Evolutionary conservation across 2,329 filamentous ascomycete species (phyloP), one percentile per base, ranked within the genome.

Genomic region (Aureobasidium leucospermi): DNA sequence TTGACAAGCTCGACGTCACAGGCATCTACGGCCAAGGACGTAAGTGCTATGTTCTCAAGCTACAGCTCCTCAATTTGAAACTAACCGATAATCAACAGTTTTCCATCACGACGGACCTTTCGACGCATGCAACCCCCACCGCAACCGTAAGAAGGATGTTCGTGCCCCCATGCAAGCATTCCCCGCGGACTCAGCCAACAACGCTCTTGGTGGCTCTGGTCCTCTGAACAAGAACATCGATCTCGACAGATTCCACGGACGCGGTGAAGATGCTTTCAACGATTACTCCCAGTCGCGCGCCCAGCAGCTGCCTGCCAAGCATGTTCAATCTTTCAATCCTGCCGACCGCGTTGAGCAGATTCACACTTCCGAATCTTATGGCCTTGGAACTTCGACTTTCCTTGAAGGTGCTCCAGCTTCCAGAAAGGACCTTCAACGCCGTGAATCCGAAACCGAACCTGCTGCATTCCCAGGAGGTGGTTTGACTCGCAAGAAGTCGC

Each of bases 91-190:
- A 38, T 34, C 23, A 39, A 49, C 68, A 96, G 91, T 96, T 66
- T 96, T 97, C 75, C 94, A 99, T 69, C 94, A 99, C 70, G 94
- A 97, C 69, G 94, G 94, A 0, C 94, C 94, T 4, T 99, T 96
- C 68, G 94, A 99, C 74, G 94, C 94, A 19, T 89, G 94, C 72
- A 96, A 96, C 73, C 91, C 94, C 4, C 89, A 96, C 72, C 89
- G 94, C 64, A 99, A 97, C 74, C 86, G 89, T 60, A 88, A 89
- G 69, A 89, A 86, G 67, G 86, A 87, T 68, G 85, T 86, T 62
- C 85, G 88, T 58, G 91, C 94, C 6, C 94, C 94, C 0, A 96
- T 99, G 90, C 87, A 96, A 71, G 94, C 94, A 1, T 99, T 97
- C 74, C 90, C 94, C 23, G 89, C 90, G 68, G 90, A 89, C 67